Evolutionary conservation across 768 basidiomycete genomes (phyloP).

Genomic region (Cantharellus anzutake): DNA sequence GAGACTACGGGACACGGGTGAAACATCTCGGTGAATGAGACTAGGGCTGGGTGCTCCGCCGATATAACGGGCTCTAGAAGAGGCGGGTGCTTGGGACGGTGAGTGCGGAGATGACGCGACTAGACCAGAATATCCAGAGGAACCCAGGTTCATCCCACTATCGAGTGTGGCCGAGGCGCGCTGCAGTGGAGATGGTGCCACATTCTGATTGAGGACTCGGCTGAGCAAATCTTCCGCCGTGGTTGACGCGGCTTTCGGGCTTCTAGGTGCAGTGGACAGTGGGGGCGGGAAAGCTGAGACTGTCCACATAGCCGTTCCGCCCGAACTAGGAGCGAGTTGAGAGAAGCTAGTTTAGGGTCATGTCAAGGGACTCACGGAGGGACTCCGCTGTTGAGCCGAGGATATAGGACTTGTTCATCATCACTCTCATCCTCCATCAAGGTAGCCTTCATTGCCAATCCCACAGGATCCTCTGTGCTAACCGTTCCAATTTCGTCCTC

Average conservation of each 20-base stretch:
- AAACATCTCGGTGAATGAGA: too few species aligned
- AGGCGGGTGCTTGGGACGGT: too few species aligned
- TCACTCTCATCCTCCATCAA: constrained; percentile 28
- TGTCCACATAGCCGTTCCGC: background rate
- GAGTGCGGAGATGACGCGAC: too few species aligned
- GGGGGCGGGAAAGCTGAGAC: background rate
- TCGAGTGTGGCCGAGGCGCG: too few species aligned
- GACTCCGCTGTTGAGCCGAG: constrained; percentile 10
- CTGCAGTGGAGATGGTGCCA: too few species aligned
- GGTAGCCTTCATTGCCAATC: constrained; percentile 26
- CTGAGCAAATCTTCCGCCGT: constrained; percentile 8
- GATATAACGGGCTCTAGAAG: too few species aligned
- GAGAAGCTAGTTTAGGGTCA: background rate
- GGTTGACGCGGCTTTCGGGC: background rate
- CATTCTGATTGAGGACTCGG: constrained; percentile 5
- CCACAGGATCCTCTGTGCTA: constrained; percentile 68
- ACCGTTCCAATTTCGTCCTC: constrained; percentile 50
- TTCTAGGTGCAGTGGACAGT: background rate
- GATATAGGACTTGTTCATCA: constrained; percentile 65
- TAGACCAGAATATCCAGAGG: too few species aligned
- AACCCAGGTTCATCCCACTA: too few species aligned
- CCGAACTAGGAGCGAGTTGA: background rate
- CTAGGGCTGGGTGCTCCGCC: too few species aligned
- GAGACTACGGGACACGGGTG: too few species aligned
- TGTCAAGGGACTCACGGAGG: background rate